These are phyloP conservation scores for Polygonum aviculare DNA, from an alignment of 148 eudicot genomes.

Conservation along the genomic window DNA sequence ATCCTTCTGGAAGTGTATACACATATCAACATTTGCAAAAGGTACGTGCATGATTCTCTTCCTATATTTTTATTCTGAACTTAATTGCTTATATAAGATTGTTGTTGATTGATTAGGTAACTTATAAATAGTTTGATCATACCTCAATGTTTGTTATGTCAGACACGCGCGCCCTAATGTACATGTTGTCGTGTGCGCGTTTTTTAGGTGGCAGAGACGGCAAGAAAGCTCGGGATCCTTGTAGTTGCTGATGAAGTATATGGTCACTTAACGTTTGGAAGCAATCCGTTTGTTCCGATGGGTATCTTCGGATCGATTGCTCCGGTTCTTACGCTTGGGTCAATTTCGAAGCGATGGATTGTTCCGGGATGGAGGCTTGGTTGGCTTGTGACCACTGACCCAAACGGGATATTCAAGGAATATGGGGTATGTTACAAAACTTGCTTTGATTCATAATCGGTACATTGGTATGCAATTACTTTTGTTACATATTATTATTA, in stretches of 20 bases:
- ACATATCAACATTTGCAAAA: constrained; percentile 40
- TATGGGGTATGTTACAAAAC: constrained; percentile 25
- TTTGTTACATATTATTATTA: not conserved
- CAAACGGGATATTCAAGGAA: constrained; percentile 34
- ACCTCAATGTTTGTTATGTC: too few species aligned
- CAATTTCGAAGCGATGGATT: constrained; percentile 71
- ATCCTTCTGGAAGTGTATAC: constrained; percentile 79
- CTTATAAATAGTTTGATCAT: too few species aligned
- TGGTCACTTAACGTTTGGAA: constrained; percentile 57
- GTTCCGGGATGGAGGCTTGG: constrained; percentile 95
- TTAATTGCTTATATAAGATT: too few species aligned
- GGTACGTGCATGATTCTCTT: constrained; percentile 29
- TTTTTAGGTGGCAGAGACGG: constrained; percentile 55
- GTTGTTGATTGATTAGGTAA: not conserved
- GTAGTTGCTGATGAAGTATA: constrained; percentile 75
- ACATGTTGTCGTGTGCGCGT: not conserved
- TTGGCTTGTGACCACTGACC: constrained; percentile 57
- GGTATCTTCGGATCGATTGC: constrained; percentile 53
- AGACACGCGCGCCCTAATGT: too few species aligned
- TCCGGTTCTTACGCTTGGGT: constrained; percentile 64
- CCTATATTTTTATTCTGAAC: not conserved
- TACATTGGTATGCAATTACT: not conserved
- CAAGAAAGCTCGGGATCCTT: constrained; percentile 61
- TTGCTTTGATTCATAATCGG: not conserved
- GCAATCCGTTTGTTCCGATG: constrained; percentile 70